Evolutionary conservation across 1,139 yeast genomes (phyloP), one percentile per base, ranked within the genome.

Genomic region (Casaregolazyma lundiana): DNA sequence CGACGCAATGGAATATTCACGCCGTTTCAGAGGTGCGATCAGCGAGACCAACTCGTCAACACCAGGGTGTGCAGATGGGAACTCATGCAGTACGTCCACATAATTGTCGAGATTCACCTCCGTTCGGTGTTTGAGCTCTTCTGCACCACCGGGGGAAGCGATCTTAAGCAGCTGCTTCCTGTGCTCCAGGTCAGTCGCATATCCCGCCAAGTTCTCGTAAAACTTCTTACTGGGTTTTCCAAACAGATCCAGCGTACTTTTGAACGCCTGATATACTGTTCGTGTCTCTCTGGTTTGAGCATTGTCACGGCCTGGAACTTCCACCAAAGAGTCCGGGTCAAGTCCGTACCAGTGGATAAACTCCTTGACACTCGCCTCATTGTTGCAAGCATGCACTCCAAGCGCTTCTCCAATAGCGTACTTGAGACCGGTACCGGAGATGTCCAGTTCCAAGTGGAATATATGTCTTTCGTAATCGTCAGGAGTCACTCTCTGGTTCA

Each of bases 1-100:
- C 1, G 97, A 89, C 3, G 98, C 97, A 68, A 92, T 92, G n/a
- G 97, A 90, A 66, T 92, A 92, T 69, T 92, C 98, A 73, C 98
- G 85, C 73, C 98, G 84, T 75, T 92, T 92, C 65, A 90, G 76
- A 22, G 96, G 94, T 19, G 95, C 78, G 57, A 92, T 77, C 48
- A 90, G 69, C 58, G 77, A 76, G 32, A 83, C 79, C 59, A 92
- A 76, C 37, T 86, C 89, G 48, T 75, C 75, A 51, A 86, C 72
- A n/a, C 78, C 61, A 19, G 97, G 97, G 65, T 83, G 81, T 26
- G 94, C 96, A 47, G 94, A 82, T 56, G 78, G 73, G 75, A 86
- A 92, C 62, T 86, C 81, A 55, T 78, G 80, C 56, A 90, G 77
- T 53, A 89, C 75, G 64, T 92, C 98, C 46, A 81, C 88, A 64